Evolutionary conservation across 1,139 yeast species (phyloP), one percentile per base, ranked within the genome.

Genomic region (Zhuliangozyma parablackwelliae): DNA sequence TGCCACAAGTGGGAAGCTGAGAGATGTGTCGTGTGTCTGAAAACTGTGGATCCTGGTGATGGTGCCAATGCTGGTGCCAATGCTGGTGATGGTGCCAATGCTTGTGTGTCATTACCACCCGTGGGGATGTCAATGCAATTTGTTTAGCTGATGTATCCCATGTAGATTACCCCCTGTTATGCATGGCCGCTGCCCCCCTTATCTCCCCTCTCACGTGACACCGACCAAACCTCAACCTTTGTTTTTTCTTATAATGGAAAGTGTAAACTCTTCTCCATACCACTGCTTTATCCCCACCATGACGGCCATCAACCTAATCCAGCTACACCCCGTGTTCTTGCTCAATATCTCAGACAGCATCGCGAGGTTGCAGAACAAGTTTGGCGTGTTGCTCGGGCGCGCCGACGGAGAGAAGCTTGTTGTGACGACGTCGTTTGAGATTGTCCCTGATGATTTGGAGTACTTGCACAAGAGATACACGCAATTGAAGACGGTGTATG

Each of bases 341-440:
- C 51, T 66, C 35, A 56, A 52, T 37, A 41, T 64, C 2, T 49
- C 65, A 1, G 66, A 61, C 40, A 58, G 54, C 28, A 37, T 54
- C 3, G 28, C 41, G 6, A 35, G 53, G 34, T 44, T 61, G 36
- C 41, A 40, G 6, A 42, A 42, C 12, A 33, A 34, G 3, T 45
- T 52, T 38, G 72, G 72, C 0, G 48, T 63, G 1, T 40, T 66
- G 9, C 36, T 65, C 9, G 72, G 72, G 0, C 37, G 37, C 12
- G 27, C 8, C 5, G 41, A 38, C 11, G 33, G 41, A 16, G 49
- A 43, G 7, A 41, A 45, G 6, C 35, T 49, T 2, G 42, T 44
- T 2, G 49, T 56, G 6, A 35, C 42, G 12, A 51, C 54, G 4
- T 50, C 59, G 5, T 61, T 59, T 41, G 69, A 63, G 36, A 42